A percentile compares a stretch with the other conserved stretches of the same genome.
phyloP scores from a whole-genome alignment of 78 protist species.

The Dictyostelium discoideum region DNA sequence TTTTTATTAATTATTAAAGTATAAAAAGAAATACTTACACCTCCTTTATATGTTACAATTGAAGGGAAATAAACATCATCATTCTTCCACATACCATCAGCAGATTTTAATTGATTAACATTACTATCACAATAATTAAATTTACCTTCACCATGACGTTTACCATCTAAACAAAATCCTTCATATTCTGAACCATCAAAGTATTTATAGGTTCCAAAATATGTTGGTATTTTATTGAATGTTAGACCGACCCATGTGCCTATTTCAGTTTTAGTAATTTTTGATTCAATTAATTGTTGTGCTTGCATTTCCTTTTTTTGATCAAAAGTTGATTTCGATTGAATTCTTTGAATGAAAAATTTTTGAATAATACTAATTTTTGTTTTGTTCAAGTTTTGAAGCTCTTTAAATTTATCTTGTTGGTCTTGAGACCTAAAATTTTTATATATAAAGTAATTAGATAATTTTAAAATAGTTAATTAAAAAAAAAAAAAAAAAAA shows the following conservation, averaged over 20 bases:
- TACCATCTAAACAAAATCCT: constrained; percentile 32
- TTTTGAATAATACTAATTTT: no score
- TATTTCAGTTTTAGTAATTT: neutral
- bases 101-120: neutral
- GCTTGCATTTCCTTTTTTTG: neutral
- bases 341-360: neutral
- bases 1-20: no score
- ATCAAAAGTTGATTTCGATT: neutral
- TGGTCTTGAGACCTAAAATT: no score
- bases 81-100: constrained; percentile 1
- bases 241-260: constrained; percentile 16
- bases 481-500: neutral
- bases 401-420: no score
- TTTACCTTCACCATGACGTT: constrained; percentile 4
- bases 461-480: no score
- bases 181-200: neutral
- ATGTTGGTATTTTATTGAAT: neutral
- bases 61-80: constrained; percentile 23
- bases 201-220: neutral
- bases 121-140: neutral
- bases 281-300: neutral
- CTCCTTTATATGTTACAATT: neutral
- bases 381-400: no score
- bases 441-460: no score
- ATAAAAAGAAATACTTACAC: neutral